Evolutionary conservation across 345 rosid species (phyloP).

Genomic region (Populus davidiana): DNA sequence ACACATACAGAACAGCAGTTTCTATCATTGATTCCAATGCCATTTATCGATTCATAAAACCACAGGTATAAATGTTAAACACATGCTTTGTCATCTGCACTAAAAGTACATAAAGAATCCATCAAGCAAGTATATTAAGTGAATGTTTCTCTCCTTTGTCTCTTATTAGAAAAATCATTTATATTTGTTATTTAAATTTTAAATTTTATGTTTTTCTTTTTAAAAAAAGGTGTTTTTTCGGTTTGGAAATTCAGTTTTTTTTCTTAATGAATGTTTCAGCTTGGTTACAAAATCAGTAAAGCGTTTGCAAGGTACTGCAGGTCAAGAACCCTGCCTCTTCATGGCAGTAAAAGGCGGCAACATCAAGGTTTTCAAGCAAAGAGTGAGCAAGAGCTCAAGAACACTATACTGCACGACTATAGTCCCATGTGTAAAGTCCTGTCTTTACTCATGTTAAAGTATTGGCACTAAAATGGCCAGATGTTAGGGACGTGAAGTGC

Average conservation of each 20-base stretch:
- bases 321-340: background rate
- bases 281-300: background rate
- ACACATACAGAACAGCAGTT: slow-evolving; percentile 1
- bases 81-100: background rate
- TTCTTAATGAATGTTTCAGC: background rate
- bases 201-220: background rate
- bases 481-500: background rate
- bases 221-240: background rate
- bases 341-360: background rate
- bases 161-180: background rate
- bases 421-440: background rate
- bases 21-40: background rate
- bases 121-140: background rate
- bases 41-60: slow-evolving; percentile 7
- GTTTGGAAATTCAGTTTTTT: no score
- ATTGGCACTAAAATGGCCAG: background rate
- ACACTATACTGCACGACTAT: background rate
- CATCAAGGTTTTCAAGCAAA: background rate
- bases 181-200: no score
- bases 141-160: background rate
- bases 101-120: background rate
- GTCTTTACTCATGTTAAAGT: background rate
- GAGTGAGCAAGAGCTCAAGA: background rate
- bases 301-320: background rate
- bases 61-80: background rate